Evolutionary conservation across 768 basidiomycete genomes (phyloP), one percentile per base, ranked within the genome.

Genomic region (Mycena indigotica): DNA sequence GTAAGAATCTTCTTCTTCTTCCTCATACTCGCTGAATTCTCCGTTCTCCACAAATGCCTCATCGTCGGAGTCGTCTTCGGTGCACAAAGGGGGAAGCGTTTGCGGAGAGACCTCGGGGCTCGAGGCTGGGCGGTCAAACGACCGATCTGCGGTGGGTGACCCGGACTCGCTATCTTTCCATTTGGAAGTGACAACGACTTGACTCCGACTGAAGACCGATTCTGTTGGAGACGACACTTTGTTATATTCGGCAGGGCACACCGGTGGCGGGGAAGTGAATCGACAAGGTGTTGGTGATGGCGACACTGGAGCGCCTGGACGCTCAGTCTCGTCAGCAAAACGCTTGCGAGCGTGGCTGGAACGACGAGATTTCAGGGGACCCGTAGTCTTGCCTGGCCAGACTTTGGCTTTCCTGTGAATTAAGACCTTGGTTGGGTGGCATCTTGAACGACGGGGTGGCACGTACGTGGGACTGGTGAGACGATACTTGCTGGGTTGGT

Each of bases 71-170:
- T 44, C 41, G 41, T 44, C 41, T 21, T 44, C 41, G 41, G 6
- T 44, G 41, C 41, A 44, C 8, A 44, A 21, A 13, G 41, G 41
- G 21, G 41, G 41, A 13, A 44, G 41, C 6, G 41, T 44, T 23
- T 44, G 41, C n/a, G 41, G 12, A 44, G 41, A 44, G 8, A 44
- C 41, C 41, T 44, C 41, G 41, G 41, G 41, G 41, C 41, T 44
- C 13, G 41, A 44, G 15, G 41, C 41, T 8, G 41, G 41, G 8
- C 41, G 41, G 5, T 44, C 41, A 19, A 44, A 23, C 13, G 23
- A 19, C 8, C 41, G 41, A 19, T 13, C 41, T n/a, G 10, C 35
- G 35, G 35, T 38, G 10, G 35, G 35, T 10, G 35, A 38, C 41
- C 23, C 41, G 8, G 41, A 44, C 6, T 19, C 41, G 41, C 23